Percentiles rank a stretch among this genome's conserved stretches.
Evolutionary conservation across 73 alveolate species (phyloP).

Genomic region (Tetrahymena elliotti): DNA sequence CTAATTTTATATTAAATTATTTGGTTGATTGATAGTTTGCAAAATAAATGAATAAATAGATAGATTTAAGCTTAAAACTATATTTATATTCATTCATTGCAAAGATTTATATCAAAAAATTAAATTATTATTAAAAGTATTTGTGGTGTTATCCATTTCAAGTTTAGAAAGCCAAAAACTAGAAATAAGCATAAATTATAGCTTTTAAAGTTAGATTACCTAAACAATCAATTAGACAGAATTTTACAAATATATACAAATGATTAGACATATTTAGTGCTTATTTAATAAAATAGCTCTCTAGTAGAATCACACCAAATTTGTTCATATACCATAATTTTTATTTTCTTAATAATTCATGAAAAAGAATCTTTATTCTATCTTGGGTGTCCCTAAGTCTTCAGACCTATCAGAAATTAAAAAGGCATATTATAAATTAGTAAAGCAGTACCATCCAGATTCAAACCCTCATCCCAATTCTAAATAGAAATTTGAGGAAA

Average conservation of each 20-base stretch:
- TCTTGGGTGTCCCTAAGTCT: slow-evolving; percentile 73
- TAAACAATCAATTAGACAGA: no score
- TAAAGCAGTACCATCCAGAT: slow-evolving; percentile 94
- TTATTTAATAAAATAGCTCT: neutral
- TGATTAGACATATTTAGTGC: neutral
- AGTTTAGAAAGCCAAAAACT: neutral
- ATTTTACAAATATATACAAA: no score
- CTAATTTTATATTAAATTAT: no score
- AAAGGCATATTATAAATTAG: slow-evolving; percentile 84
- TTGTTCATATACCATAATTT: neutral
- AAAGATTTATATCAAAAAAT: neutral
- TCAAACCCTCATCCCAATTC: slow-evolving; percentile 45
- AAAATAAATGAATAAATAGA: neutral
- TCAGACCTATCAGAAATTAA: slow-evolving; percentile 88
- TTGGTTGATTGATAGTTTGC: neutral
- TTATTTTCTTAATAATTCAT: neutral
- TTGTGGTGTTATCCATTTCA: neutral
- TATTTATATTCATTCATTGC: no score
- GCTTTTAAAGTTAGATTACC: no score
- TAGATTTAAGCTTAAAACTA: neutral
- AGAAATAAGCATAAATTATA: no score
- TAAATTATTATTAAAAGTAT: neutral
- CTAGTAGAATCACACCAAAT: neutral
- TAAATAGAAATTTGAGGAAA: neutral
- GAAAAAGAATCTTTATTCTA: slow-evolving; percentile 73